A percentile compares a stretch with the other conserved stretches of the same genome.
phyloP scores from a whole-genome alignment of 441 rosid species.

The Erysimum pusillum region DNA sequence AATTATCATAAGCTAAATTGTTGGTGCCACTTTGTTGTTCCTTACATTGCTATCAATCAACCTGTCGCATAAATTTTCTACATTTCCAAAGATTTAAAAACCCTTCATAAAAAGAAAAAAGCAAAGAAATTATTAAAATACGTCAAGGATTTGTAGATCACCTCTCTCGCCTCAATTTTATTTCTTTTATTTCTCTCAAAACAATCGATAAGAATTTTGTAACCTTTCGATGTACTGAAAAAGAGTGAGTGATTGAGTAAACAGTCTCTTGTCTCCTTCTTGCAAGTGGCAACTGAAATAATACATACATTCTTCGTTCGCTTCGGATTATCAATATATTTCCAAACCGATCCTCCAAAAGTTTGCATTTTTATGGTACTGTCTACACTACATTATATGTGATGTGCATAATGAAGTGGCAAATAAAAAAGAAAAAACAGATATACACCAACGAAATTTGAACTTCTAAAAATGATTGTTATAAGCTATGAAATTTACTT shows the following conservation, averaged over 20 bases:
- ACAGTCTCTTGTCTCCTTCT: not conserved
- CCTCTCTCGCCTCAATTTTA: not conserved
- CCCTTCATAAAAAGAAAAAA: too few relatives aligned
- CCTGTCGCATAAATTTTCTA: too few relatives aligned
- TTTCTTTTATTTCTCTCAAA: not conserved
- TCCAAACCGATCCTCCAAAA: not conserved
- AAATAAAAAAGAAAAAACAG: not conserved
- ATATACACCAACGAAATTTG: not conserved
- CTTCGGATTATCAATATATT: not conserved
- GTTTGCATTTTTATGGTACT: slow-evolving; percentile 1
- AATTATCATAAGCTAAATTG: not conserved
- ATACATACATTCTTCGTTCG: not conserved
- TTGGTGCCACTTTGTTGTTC: too few relatives aligned
- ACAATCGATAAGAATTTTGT: not conserved
- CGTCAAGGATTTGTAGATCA: not conserved
- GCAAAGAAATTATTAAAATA: not conserved
- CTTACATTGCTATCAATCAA: too few relatives aligned
- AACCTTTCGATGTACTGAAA: not conserved
- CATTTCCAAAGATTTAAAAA: too few relatives aligned
- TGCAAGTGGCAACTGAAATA: not conserved
- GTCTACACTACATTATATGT: too few relatives aligned
- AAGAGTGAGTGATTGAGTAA: not conserved
- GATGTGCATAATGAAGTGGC: slow-evolving; percentile 3
- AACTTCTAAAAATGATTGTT: not conserved
- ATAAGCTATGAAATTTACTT: not conserved